A percentile compares a stretch with the other conserved stretches of the same genome.
phyloP scores from a whole-genome alignment of 1,139 yeast species.

The Lodderomyces margitis region DNA sequence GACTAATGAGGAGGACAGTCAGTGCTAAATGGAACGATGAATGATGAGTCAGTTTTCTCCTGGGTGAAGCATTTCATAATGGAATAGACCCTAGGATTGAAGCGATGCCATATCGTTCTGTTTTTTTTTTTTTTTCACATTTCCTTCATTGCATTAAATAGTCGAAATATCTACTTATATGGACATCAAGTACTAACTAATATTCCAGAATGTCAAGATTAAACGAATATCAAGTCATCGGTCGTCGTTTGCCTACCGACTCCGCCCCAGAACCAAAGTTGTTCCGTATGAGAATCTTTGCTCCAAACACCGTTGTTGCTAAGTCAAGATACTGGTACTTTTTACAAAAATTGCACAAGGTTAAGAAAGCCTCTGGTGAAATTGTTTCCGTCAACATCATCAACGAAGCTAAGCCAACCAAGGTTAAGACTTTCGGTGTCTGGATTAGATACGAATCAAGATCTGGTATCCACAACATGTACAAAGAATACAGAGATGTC shows the following conservation, averaged over 20 bases:
- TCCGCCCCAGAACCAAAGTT: constrained; percentile 99
- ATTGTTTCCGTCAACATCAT: constrained; percentile 89
- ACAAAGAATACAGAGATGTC: constrained; percentile 99
- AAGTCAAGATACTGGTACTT: constrained; percentile 99
- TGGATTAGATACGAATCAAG: constrained; percentile 99
- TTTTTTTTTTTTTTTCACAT: constrained; percentile 2
- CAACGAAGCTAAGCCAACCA: constrained; percentile 95
- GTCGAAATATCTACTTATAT: too few species aligned
- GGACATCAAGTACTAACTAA: constrained; percentile 11
- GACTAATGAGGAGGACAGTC: not conserved
- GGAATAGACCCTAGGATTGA: not conserved
- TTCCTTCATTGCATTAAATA: not conserved
- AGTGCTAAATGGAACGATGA: not conserved
- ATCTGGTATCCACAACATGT: constrained; percentile 99
- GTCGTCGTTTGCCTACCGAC: constrained; percentile 99
- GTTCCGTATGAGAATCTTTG: constrained; percentile 99
- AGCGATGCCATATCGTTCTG: not conserved
- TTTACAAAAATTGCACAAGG: constrained; percentile 98
- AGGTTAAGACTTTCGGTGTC: constrained; percentile 99
- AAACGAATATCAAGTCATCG: constrained; percentile 99
- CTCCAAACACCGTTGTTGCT: constrained; percentile 98
- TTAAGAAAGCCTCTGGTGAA: constrained; percentile 99
- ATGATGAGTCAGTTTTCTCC: not conserved
- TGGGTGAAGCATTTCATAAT: not conserved
- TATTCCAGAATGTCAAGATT: constrained; percentile 67